Base-by-base conservation (phyloP, 2,329 filamentous ascomycete genomes). In the Fusarium sp. region DNA sequence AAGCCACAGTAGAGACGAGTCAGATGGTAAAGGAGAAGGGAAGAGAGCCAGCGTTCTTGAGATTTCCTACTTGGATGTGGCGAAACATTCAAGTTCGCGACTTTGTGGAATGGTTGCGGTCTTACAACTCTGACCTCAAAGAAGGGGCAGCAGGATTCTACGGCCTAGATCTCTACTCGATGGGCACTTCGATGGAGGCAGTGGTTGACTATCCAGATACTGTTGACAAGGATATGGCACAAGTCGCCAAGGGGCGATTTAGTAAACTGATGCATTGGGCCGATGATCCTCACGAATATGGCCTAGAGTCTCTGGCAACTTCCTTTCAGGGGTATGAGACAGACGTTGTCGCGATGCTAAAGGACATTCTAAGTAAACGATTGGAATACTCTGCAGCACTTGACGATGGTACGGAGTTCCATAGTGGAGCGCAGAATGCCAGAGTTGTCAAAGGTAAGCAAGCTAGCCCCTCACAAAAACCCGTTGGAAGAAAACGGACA, bases 31-130 rank as follows among this genome's bases (percentile, higher is more conserved):
- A 60, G 15, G 29, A 70, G 25, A 58, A 51, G 33, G 59, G 59
- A 9, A 60, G 70, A 37, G 70, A 73, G 4, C 41, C 65, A 7
- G 54, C 45, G 12, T 73, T 73, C 35, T 38, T 73, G 4, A 48
- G 44, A 5, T 73, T 73, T 35, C 60, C 69, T 3, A 73, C 65
- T 5, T 72, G 48, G 69, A 70, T 73, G 60, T 73, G 70, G 70
- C 60, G 70, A 33, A 73, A 73, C n/a, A 51, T 63, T 15, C 65
- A 73, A 44, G 70, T 73, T 25, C 57, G 54, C 25, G 41, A 73
- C 23, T 44, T 44, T 37, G 48, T 70, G 19, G 70, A 70, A 66
- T 73, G 65, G 60, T 41, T 73, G 29, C 52, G 61, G 18, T 58
- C 52, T 33, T 60, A 70, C 23, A 73, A 73, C 15, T 60, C 63